Base-by-base conservation (phyloP, 2,329 filamentous ascomycete genomes). In the Alternaria sp. region DNA sequence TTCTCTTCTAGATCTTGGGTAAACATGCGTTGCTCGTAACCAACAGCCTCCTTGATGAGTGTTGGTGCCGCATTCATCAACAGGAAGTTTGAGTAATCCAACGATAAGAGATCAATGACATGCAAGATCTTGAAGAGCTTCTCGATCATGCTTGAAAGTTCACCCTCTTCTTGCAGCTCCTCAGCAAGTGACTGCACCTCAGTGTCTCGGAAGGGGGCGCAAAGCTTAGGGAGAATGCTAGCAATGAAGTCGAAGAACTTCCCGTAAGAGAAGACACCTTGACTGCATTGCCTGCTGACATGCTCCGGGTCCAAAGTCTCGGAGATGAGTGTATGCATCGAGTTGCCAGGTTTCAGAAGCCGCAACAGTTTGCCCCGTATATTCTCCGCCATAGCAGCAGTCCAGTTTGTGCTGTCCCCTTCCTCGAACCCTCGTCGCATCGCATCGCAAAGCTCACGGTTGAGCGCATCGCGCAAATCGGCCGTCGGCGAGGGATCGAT, bases 11-110 rank as follows among this genome's bases (percentile, higher is more conserved):
- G 71, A 41, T 90, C 86, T 36, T 89, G 83, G 1, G 85, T 81
- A 67, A 95, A 95, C 37, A 84, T 82, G 64, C 88, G 88, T n/a
- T 87, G 84, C 71, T 95, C 91, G 73, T 94, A 94, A 14, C 87
- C 83, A 1, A 87, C 80, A 2, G 90, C 87, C 63, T 91, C 88
- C 62, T 89, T 85, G 53, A 92, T 86, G 51, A 95, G 83, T 5
- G 86, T 86, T 0, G 90, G 90, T 2, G 89, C 89, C 0, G 88
- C 88, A 28, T 89, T 85, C 74, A 88, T 87, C 49, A 95, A 80
- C 68, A 93, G 83, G 71, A 92, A 94, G 73, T 95, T 95, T 59
- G 90, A 89, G 70, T 93, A 93, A 69, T 95, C 91, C 58, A 92
- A 87, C 24, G 90, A 86, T 79, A 94, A 88, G 34, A 90, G 80